These are phyloP conservation scores for Verticillium isaacii DNA, from an alignment of 2,329 filamentous ascomycete genomes.

Conservation along the genomic window DNA sequence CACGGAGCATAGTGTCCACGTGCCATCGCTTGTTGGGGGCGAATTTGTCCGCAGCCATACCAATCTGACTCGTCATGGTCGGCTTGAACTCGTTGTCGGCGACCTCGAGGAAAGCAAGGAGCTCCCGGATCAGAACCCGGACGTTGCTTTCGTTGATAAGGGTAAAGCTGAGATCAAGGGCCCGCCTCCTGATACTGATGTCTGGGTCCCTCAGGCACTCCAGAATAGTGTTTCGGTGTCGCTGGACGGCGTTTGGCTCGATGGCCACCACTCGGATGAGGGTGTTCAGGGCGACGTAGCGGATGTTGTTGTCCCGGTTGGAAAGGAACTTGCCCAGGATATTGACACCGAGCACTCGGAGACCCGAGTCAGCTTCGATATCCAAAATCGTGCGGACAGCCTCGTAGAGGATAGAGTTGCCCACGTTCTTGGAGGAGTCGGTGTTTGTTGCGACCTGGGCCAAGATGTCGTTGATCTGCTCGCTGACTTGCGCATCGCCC, in stretches of 20 bases:
- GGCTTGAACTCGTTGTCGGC: constrained; percentile 99
- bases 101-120: constrained; percentile 92
- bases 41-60: constrained; percentile 91
- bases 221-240: constrained; percentile 94
- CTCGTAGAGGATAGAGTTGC: constrained; percentile 97
- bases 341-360: constrained; percentile 93
- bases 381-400: constrained; percentile 95
- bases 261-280: constrained; percentile 97
- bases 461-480: constrained; percentile 97
- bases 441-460: constrained; percentile 98
- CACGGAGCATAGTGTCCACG: constrained; percentile 93
- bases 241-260: constrained; percentile 94
- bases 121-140: constrained; percentile 84
- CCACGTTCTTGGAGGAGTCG: constrained; percentile 96
- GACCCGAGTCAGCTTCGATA: constrained; percentile 93
- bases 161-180: constrained; percentile 96
- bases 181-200: constrained; percentile 92
- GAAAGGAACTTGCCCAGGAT: constrained; percentile 96
- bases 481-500: constrained; percentile 81
- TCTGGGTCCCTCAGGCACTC: constrained; percentile 95
- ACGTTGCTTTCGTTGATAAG: constrained; percentile 97
- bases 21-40: constrained; percentile 98
- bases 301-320: constrained; percentile 99
- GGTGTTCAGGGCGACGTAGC: constrained; percentile 96
- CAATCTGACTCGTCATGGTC: constrained; percentile 96